Evolutionary conservation across 495 filamentous ascomycete species (phyloP), one percentile per base, ranked within the genome.

Genomic region (Zalerion maritima): DNA sequence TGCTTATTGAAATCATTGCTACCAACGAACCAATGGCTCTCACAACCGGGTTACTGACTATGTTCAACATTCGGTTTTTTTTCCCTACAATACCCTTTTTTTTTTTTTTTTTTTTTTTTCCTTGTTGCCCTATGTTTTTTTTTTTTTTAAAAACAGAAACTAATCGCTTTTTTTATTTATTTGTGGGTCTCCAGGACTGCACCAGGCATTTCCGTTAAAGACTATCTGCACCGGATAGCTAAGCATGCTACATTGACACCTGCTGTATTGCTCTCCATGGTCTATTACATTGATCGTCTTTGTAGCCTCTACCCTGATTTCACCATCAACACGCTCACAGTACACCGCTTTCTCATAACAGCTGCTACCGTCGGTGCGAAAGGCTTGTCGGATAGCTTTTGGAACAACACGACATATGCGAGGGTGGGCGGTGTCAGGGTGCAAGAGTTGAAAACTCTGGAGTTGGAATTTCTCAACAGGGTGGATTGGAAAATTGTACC

Each of bases 401-500:
- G 91, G 81, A 96, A 91, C 35, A 97, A 97, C 54, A 77, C 78
- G 26, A 87, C 83, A 4, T 97, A 97, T 52, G 84, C 89, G 18
- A 69, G 81, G 21, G 86, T 97, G 1, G 89, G 89, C 0, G 89
- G 89, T 27, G 82, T 97, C 12, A 84, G 75, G 38, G 58, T 94
- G 26, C 70, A 71, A 26, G 89, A 97, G 47, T 56, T 97, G 41
- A 87, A 87, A 15, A 57, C 94, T 37, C 64, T 97, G n/a, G 89
- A 97, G 43, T 57, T 97, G 25, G 89, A 97, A 37, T 94, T 97
- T 44, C 50, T 97, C 20, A 78, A 80, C 48, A 63, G 80, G 37
- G 78, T 96, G 16, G 80, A 94, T 34, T 97, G 89, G 89, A 78
- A 78, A 32, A 97, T 97, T 43, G 86, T 97, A 6, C 89, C 89